Base-by-base conservation (phyloP, 108 stramenopile species). In the Nitzschia inconspicua region DNA sequence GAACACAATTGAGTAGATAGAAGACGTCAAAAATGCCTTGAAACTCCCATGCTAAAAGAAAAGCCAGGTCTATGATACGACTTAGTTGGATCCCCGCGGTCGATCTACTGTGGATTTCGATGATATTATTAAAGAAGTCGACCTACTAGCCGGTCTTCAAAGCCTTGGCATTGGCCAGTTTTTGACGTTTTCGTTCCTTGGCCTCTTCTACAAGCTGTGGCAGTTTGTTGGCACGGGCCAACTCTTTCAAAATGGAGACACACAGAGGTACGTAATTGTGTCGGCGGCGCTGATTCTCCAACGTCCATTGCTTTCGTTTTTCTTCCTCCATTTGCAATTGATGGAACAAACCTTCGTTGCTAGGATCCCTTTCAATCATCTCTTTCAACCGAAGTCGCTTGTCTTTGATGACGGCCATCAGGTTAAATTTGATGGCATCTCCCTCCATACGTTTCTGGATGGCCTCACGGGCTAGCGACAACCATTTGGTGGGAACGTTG, bases 341-440 rank as follows among this genome's bases (percentile, higher is more conserved):
- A 0, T 68, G 65, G 9, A 43, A 57, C 20, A 73, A 42, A 31
- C 62, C 57, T 8, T 19, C 43, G 31, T 44, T 28, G 29, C n/a
- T 41, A 0, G 50, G 35, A n/a, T 29, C 40, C n/a, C 27, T 47
- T 41, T 68, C 66, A 49, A 91, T 37, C 32, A 66, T 56, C 42
- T 63, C 65, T 37, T 80, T 44, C 7, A 94, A 50, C 22, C 52
- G 66, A 19, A 72, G 55, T 5, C 86, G 76, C 24, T 83, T 67
- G 67, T 93, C 87, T 62, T 84, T 75, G 22, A 86, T 76, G 57
- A 97, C 75, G 7, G 94, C 93, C 92, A 98, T 87, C 27, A 97
- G 73, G 73, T 96, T 95, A 69, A 95, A 97, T 72, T 95, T 88
- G 52, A 96, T 95, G 40, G 61, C 57, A 46, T 60, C 62, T 49